Evolutionary conservation across 2,329 filamentous ascomycete species (phyloP).

Genomic region (Alternaria metachromatica): DNA sequence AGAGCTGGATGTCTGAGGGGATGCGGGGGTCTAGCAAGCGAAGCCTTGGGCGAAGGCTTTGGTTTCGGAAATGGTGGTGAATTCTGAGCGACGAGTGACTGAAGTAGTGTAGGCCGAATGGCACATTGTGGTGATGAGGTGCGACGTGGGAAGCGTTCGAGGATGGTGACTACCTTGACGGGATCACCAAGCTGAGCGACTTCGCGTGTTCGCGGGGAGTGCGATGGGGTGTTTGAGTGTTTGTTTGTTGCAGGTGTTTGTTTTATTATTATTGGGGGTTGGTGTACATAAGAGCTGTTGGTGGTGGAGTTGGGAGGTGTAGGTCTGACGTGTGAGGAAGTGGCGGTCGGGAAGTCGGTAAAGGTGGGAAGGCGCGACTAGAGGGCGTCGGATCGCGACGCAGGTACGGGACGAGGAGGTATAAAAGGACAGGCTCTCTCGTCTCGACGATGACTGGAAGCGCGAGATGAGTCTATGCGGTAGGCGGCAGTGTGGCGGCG

Average conservation of each 20-base stretch:
- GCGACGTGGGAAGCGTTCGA: conserved; percentile 38
- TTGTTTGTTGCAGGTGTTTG: conserved; percentile 22
- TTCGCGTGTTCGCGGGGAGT: conserved; percentile 28
- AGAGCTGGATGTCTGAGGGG: conserved; percentile 44
- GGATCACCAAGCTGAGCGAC: conserved; percentile 39
- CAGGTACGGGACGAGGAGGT: conserved; percentile 15
- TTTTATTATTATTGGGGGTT: conserved; percentile 37
- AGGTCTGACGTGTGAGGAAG: conserved; percentile 37
- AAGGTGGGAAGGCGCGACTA: conserved; percentile 21
- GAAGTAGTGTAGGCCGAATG: conserved; percentile 45
- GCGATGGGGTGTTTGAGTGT: conserved; percentile 10
- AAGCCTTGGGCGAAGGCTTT: conserved; percentile 50
- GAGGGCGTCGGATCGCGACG: conserved; percentile 11
- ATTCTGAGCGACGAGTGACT: conserved; percentile 54
- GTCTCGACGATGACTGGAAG: conserved; percentile 22
- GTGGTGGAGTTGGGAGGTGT: conserved; percentile 21
- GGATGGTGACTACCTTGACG: conserved; percentile 33
- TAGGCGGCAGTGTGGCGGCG: conserved; percentile 39
- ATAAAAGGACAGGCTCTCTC: conserved; percentile 25
- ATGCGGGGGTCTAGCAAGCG: conserved; percentile 47
- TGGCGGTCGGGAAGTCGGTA: conserved; percentile 35
- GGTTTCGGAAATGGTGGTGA: conserved; percentile 46
- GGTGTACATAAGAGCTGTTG: conserved; percentile 25
- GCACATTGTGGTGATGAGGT: conserved; percentile 45
- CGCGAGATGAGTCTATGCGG: conserved; percentile 29